Conservation (phyloP, 306 rosid species). For the Abrus pulchellus region DNA sequence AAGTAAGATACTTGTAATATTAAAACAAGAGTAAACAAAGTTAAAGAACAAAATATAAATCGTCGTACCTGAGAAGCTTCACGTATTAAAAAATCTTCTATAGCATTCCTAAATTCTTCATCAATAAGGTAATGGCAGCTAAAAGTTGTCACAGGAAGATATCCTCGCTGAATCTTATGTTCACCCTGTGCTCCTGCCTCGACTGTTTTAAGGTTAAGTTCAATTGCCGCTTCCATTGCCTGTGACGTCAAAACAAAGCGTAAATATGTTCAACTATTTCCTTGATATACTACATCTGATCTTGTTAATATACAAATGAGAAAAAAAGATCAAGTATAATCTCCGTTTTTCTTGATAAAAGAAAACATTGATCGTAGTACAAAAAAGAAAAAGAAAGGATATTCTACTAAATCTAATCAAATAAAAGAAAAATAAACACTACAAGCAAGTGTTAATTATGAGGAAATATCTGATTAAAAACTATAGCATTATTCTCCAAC, state of each 20-base stretch:
- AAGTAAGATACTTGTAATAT: conserved; percentile 5
- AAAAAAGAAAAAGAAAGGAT: conserved; percentile 4
- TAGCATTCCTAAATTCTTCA: conserved; percentile 71
- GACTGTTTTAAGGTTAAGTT: conserved; percentile 79
- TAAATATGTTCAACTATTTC: conserved; percentile 20
- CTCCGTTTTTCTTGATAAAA: neutral
- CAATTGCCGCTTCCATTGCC: conserved; percentile 99
- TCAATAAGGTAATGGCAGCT: conserved; percentile 87
- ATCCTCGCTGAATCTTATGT: conserved; percentile 97
- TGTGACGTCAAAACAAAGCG: conserved; percentile 46
- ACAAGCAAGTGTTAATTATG: neutral
- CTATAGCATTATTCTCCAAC: conserved; percentile 23
- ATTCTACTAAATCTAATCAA: neutral
- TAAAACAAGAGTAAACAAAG: neutral
- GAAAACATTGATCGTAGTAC: conserved; percentile 3
- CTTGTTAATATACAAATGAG: conserved; percentile 4
- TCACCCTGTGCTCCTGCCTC: conserved; percentile 99
- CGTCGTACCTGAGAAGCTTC: conserved; percentile 85
- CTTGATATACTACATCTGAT: neutral
- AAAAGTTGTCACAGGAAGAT: conserved; percentile 86
- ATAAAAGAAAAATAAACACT: neutral
- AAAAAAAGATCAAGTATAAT: neutral
- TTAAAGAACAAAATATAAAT: conserved; percentile 23
- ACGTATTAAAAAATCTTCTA: conserved; percentile 74
- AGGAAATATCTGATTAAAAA: conserved; percentile 34